phyloP scores from a whole-genome alignment of 805 yeast genomes.

The Spathaspora girioi region DNA sequence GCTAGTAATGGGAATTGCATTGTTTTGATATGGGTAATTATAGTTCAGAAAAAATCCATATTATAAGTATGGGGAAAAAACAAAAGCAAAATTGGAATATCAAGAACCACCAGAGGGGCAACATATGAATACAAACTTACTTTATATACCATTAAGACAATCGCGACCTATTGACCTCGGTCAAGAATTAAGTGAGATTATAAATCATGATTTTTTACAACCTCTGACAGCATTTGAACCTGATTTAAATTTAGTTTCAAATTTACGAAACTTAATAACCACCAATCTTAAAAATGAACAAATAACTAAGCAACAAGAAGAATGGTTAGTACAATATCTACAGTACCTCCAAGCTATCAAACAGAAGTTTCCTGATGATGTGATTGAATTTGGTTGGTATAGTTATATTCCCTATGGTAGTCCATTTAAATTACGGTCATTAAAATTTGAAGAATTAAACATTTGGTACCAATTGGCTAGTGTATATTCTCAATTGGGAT shows the following conservation, averaged over 20 bases:
- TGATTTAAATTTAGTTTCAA: slow-evolving; percentile 33
- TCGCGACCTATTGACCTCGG: slow-evolving; percentile 42
- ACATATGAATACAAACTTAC: slow-evolving; percentile 28
- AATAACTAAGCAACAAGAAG: slow-evolving; percentile 26
- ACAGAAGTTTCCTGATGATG: slow-evolving; percentile 61
- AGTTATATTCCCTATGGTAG: slow-evolving; percentile 56
- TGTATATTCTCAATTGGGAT: slow-evolving; percentile 54
- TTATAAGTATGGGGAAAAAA: too few species aligned
- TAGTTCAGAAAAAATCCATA: too few species aligned
- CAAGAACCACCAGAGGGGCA: neutral
- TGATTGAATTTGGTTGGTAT: slow-evolving; percentile 67
- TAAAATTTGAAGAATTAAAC: slow-evolving; percentile 59
- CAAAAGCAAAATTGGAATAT: too few species aligned
- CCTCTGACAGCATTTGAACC: slow-evolving; percentile 27
- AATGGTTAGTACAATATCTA: slow-evolving; percentile 45
- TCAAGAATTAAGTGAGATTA: slow-evolving; percentile 36
- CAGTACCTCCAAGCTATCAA: slow-evolving; percentile 40
- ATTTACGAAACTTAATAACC: slow-evolving; percentile 40
- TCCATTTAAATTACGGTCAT: slow-evolving; percentile 43
- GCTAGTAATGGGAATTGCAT: too few species aligned
- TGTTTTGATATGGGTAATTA: too few species aligned
- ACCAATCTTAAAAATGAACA: slow-evolving; percentile 28
- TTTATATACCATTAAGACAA: slow-evolving; percentile 49
- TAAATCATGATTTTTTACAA: slow-evolving; percentile 45
- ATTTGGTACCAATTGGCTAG: slow-evolving; percentile 69